Conservation (phyloP, 169 alveolate species). For the Cardiosporidium cionae region DNA sequence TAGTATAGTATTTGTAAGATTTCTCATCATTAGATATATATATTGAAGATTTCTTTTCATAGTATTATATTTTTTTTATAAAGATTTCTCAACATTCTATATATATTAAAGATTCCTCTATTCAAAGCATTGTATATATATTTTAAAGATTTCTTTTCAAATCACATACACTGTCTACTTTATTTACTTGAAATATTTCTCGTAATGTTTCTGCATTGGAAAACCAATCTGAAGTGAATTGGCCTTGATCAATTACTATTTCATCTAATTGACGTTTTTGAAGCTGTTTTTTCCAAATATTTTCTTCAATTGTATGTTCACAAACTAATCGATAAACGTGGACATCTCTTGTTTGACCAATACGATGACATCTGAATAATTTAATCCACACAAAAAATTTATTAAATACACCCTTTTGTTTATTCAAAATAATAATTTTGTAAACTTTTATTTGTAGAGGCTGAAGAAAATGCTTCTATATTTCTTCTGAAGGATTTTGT, state of each 20-base stretch:
- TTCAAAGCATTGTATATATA: no score
- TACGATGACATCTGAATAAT: constrained; percentile 82
- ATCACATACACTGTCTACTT: neutral
- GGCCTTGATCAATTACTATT: constrained; percentile 92
- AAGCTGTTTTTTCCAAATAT: constrained; percentile 88
- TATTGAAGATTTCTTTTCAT: neutral
- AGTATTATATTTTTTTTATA: neutral
- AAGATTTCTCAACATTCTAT: neutral
- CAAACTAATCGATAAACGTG: constrained; percentile 90
- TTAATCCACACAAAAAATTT: neutral
- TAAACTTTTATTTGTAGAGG: no score
- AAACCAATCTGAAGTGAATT: constrained; percentile 54
- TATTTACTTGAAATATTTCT: constrained; percentile 10
- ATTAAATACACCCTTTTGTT: neutral
- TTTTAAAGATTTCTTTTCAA: no score
- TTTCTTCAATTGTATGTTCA: constrained; percentile 94
- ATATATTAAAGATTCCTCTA: neutral
- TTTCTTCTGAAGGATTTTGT: no score
- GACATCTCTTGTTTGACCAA: constrained; percentile 96
- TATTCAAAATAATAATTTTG: neutral
- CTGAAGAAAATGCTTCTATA: no score
- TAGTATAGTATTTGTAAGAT: neutral
- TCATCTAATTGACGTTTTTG: constrained; percentile 93
- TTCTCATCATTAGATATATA: neutral
- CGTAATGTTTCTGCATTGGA: constrained; percentile 9